A percentile compares a stretch with the other conserved stretches of the same genome.
These are phyloP conservation scores for Candida ipomoeae DNA, from an alignment of 805 yeast species.

Conservation along the genomic window DNA sequence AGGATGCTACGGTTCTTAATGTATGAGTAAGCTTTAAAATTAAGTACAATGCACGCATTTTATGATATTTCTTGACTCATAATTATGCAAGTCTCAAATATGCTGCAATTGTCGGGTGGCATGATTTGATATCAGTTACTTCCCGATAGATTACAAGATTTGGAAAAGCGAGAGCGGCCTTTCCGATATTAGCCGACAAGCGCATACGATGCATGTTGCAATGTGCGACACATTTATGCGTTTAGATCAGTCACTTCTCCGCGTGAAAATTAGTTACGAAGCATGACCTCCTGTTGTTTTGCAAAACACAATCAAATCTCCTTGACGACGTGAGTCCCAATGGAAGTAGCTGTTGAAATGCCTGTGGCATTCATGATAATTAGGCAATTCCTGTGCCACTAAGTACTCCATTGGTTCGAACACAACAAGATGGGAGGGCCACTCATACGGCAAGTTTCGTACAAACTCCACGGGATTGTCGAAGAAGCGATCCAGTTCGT, in stretches of 20 bases:
- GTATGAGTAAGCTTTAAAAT: neutral
- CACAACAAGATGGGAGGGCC: constrained; percentile 64
- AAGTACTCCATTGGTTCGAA: constrained; percentile 58
- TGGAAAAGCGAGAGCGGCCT: neutral
- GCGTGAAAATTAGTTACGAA: neutral
- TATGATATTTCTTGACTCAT: neutral
- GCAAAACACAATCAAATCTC: constrained; percentile 69
- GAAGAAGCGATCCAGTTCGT: constrained; percentile 84
- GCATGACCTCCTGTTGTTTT: neutral
- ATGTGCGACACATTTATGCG: constrained; percentile 3
- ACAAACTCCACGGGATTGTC: constrained; percentile 60
- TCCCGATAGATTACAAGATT: neutral
- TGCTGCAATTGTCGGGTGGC: neutral
- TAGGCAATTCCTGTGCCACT: constrained; percentile 40
- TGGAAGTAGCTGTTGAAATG: constrained; percentile 78
- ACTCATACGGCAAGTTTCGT: constrained; percentile 17
- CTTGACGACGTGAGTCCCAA: constrained; percentile 79
- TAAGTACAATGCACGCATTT: neutral
- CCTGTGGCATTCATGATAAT: constrained; percentile 46
- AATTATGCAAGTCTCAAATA: neutral
- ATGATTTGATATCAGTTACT: neutral
- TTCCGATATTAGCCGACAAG: neutral
- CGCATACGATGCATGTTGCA: neutral
- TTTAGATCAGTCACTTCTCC: neutral
- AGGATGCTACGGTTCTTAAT: neutral